Evolutionary conservation across 202 grass and related monocot species (phyloP), one percentile per base, ranked within the genome.

Genomic region (Musa balbisiana): DNA sequence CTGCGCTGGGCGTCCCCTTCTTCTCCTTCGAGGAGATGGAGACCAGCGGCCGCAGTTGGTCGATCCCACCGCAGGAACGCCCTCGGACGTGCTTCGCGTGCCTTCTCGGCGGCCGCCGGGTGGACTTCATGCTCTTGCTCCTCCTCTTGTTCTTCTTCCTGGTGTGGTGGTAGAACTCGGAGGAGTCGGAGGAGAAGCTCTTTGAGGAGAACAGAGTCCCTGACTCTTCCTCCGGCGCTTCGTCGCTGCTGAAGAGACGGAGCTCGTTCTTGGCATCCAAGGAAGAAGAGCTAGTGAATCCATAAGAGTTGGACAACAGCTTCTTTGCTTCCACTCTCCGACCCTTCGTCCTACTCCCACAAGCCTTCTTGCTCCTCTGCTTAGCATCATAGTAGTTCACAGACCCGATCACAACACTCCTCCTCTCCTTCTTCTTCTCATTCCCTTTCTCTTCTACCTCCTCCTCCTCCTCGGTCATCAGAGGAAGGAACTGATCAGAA

Each of bases 161-260:
- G 76, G 60, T 69, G 59, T 71, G 55, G 53, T 78, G 79, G 80
- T 93, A 91, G 71, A 93, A 83, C 78, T 91, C 90, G 43, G 76
- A 83, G 14, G 93, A 86, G 76, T 93, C 93, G 22, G 90, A 89
- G 16, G 90, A 97, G 81, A 97, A 84, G 82, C 82, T 91, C 22
- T 84, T 84, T 33, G 88, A 97, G 66, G 90, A 97, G 78, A 93
- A 91, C 26, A 91, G 83, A 22, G 90, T 89, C 67, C 75, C 68
- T 17, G 84, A 81, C 15, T 51, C 67, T 24, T 92, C 89, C 21
- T 76, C 82, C 49, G 9, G 49, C 4, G 82, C 90, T 13, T 62
- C 88, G 17, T 80, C 79, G 52, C 72, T 72, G 80, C 83, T 87
- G 80, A 82, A 91, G 74, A 82, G 79, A 9, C 72, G 82, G 60